Conservation (phyloP, 352 stramenopile genomes). For the Thraustochytrium striatum region DNA sequence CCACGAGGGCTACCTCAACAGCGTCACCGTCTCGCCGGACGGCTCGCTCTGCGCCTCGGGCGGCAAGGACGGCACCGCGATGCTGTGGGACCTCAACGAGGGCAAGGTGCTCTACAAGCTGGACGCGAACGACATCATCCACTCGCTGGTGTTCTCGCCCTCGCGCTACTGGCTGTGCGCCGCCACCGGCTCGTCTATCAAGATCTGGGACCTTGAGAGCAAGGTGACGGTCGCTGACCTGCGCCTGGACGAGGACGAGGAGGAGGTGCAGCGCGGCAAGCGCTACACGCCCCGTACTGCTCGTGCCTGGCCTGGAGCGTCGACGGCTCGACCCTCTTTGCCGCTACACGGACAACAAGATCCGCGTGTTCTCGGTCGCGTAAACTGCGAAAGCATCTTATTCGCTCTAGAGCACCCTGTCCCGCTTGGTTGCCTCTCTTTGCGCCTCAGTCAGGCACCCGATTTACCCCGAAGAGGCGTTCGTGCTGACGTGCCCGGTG, state of each 20-base stretch:
- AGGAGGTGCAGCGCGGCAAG: constrained; percentile 60
- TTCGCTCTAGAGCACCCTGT: background rate
- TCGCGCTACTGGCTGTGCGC: constrained; percentile 99
- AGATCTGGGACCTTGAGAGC: constrained; percentile 99
- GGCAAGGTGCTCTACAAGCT: constrained; percentile 99
- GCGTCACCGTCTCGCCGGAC: constrained; percentile 98
- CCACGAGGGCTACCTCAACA: constrained; percentile 99
- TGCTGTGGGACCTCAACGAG: constrained; percentile 99
- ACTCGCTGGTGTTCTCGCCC: constrained; percentile 96
- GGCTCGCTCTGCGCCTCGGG: constrained; percentile 97
- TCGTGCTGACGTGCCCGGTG: no score
- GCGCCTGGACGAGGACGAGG: constrained; percentile 66
- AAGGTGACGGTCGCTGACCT: constrained; percentile 98
- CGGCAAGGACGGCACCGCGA: constrained; percentile 98
- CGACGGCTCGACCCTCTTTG: constrained; percentile 96
- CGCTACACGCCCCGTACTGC: constrained; percentile 87
- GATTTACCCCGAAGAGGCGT: no score
- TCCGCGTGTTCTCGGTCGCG: constrained; percentile 72
- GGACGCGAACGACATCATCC: constrained; percentile 93
- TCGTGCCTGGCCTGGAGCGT: constrained; percentile 96
- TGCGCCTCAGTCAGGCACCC: background rate
- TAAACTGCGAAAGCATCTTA: background rate
- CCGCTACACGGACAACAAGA: constrained; percentile 96
- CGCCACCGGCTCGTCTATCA: constrained; percentile 96
- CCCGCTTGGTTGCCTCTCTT: background rate